Conservation (phyloP, 768 basidiomycete species). For the Tubosaeta sp. region DNA sequence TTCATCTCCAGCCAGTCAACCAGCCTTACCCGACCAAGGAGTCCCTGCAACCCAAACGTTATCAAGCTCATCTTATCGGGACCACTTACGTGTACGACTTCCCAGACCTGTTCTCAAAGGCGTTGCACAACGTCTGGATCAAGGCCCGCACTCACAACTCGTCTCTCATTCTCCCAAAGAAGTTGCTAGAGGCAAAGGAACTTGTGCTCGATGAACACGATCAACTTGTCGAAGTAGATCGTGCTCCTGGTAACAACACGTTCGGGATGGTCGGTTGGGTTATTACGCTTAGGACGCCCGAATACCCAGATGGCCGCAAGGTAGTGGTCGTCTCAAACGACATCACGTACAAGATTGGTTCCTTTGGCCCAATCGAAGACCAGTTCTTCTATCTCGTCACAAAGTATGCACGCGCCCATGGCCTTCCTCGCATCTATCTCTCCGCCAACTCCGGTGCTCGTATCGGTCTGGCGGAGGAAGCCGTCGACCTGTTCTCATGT, state of each 20-base stretch:
- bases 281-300: constrained; percentile 87
- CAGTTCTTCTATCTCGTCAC: constrained; percentile 96
- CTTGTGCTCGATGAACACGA: constrained; percentile 94
- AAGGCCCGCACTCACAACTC: constrained; percentile 62
- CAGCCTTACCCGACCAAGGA: constrained; percentile 95
- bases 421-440: constrained; percentile 93
- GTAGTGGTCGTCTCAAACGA: constrained; percentile 94
- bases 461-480: constrained; percentile 92
- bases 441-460: constrained; percentile 99
- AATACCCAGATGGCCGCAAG: constrained; percentile 84
- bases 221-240: constrained; percentile 82
- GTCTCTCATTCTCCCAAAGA: constrained; percentile 68
- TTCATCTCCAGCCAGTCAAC: constrained; percentile 94
- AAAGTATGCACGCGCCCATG: constrained; percentile 83
- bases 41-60: constrained; percentile 96
- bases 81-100: constrained; percentile 99
- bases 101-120: constrained; percentile 98
- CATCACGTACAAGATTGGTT: constrained; percentile 98
- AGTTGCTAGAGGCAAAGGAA: constrained; percentile 79
- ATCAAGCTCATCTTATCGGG: constrained; percentile 96
- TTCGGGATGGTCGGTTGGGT: constrained; percentile 99
- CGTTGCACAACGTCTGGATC: constrained; percentile 89
- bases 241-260: constrained; percentile 89
- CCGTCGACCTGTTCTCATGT: constrained; percentile 79
- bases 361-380: constrained; percentile 94